Evolutionary conservation across 176 grass and related monocot species (phyloP).

Genomic region (Urochloa ruziziensis): DNA sequence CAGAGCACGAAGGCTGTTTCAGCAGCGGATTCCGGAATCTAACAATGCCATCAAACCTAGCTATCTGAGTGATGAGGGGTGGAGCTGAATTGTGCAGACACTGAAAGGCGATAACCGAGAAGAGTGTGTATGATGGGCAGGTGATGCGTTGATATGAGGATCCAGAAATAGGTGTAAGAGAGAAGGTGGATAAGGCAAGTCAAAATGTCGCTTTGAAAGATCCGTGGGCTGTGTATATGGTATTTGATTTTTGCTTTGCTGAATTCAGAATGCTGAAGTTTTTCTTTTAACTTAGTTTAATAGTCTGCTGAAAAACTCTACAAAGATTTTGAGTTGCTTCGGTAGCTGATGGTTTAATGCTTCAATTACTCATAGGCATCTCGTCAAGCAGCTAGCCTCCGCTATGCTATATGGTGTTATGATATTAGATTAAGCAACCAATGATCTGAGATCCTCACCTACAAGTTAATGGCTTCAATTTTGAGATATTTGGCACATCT

Average conservation of each 20-base stretch:
- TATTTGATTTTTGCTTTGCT: not conserved
- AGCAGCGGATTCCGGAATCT: not conserved
- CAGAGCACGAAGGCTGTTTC: not conserved
- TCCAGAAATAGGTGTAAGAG: not conserved
- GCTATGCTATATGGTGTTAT: not conserved
- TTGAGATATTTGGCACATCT: not conserved
- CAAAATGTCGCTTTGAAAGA: not conserved
- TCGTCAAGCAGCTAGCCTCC: not conserved
- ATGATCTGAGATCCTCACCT: not conserved
- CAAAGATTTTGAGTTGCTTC: not conserved
- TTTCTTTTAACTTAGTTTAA: not conserved
- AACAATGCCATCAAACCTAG: constrained; percentile 12
- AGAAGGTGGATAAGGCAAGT: constrained; percentile 6
- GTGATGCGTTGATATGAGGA: not conserved
- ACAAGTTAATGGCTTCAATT: not conserved
- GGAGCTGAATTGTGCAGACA: constrained; percentile 3
- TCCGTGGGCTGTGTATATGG: constrained; percentile 10
- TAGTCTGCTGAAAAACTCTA: not conserved
- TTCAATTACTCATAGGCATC: constrained; percentile 6
- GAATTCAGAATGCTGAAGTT: not conserved
- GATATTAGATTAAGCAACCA: not conserved
- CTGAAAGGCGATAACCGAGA: not conserved
- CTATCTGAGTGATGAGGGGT: not conserved
- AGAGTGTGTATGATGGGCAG: not conserved
- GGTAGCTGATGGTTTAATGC: not conserved